Conservation (phyloP, 1,284 basidiomycete species). For the Irpex rosettiformis region DNA sequence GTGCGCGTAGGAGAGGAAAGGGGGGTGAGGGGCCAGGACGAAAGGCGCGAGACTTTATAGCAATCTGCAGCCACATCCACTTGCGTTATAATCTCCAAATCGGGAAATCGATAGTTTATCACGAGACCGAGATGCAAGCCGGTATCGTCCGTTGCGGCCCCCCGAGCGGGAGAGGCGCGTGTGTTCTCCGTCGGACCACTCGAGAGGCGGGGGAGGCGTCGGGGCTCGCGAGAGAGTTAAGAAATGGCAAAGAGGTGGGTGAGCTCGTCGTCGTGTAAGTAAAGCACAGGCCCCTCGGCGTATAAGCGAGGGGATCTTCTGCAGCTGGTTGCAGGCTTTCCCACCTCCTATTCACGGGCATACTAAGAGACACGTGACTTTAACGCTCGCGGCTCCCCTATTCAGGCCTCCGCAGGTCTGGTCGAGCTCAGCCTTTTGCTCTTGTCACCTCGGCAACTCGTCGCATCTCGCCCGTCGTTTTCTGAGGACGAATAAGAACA, state of each 20-base stretch:
- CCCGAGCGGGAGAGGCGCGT: constrained; percentile 14
- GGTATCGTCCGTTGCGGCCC: constrained; percentile 18
- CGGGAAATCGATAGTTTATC: constrained; percentile 11
- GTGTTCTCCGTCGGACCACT: constrained; percentile 4
- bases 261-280: background rate
- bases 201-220: constrained; percentile 4
- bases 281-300: background rate
- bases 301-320: too few species aligned
- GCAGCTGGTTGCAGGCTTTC: background rate
- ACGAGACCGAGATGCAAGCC: constrained; percentile 12
- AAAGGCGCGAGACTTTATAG: constrained; percentile 16
- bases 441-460: constrained; percentile 3
- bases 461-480: background rate
- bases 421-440: background rate
- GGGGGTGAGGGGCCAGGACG: constrained; percentile 7
- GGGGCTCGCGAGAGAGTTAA: background rate
- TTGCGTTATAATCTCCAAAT: constrained; percentile 12
- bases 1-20: constrained; percentile 5
- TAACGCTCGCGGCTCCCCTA: background rate
- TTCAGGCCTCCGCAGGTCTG: background rate
- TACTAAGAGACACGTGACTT: background rate
- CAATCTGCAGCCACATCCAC: constrained; percentile 18
- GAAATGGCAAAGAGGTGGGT: background rate
- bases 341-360: background rate
- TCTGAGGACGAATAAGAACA: background rate